phyloP scores from a whole-genome alignment of 345 rosid genomes.

The Brassica carinata region DNA sequence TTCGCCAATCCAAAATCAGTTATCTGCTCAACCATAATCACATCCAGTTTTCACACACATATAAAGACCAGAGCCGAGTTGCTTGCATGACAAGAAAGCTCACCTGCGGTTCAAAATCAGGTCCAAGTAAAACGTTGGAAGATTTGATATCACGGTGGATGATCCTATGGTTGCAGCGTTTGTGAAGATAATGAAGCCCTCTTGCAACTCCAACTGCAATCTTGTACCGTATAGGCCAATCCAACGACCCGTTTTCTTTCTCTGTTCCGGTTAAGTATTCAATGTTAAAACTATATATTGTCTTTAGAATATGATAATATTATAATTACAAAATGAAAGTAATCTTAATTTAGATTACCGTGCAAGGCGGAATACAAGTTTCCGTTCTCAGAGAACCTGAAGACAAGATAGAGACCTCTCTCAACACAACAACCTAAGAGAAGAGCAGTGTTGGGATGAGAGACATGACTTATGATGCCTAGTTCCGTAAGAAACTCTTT shows the following conservation, averaged over 20 bases:
- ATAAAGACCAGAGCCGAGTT: not conserved
- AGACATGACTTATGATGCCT: constrained; percentile 78
- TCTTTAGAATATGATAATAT: not conserved
- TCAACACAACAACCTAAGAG: constrained; percentile 69
- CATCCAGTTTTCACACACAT: not conserved
- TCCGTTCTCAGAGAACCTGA: constrained; percentile 81
- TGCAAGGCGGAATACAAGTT: constrained; percentile 75
- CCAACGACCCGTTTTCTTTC: constrained; percentile 36
- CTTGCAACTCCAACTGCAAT: constrained; percentile 76
- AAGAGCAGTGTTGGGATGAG: constrained; percentile 79
- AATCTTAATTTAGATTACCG: constrained; percentile 44
- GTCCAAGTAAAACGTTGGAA: constrained; percentile 90
- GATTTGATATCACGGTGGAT: constrained; percentile 96
- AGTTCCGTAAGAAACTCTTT: constrained; percentile 84
- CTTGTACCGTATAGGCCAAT: constrained; percentile 76
- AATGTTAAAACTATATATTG: not conserved
- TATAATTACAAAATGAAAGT: not conserved
- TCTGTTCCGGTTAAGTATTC: constrained; percentile 12
- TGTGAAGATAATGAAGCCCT: constrained; percentile 91
- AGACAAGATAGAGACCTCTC: constrained; percentile 67
- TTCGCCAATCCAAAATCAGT: constrained; percentile 97
- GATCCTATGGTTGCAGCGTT: constrained; percentile 80
- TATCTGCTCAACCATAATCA: constrained; percentile 47
- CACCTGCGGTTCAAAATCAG: constrained; percentile 86
- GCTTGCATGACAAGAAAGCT: constrained; percentile 33